Percentiles rank a stretch among this genome's conserved stretches.
These are phyloP conservation scores for Anacardium occidentale DNA, from an alignment of 345 rosid species.

Conservation along the genomic window DNA sequence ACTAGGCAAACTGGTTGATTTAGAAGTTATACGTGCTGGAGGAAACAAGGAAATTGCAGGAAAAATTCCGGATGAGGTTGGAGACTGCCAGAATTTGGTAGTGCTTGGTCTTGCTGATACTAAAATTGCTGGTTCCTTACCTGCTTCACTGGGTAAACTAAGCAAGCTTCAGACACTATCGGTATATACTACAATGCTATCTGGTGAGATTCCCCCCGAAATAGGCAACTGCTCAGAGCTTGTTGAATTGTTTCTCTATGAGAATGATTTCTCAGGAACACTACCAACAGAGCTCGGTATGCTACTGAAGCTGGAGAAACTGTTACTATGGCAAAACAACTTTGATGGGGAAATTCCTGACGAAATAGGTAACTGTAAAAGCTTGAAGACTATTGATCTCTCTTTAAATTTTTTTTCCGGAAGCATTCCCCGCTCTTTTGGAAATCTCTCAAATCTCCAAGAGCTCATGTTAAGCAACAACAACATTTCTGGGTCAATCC, in stretches of 20 bases:
- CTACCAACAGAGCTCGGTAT: slow-evolving; percentile 60
- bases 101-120: slow-evolving; percentile 80
- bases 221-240: slow-evolving; percentile 76
- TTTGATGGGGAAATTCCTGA: slow-evolving; percentile 66
- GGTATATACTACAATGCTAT: slow-evolving; percentile 60
- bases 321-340: slow-evolving; percentile 75
- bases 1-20: slow-evolving; percentile 52
- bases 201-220: slow-evolving; percentile 67
- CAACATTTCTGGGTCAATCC: slow-evolving; percentile 77
- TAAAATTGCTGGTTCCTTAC: slow-evolving; percentile 64
- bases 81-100: slow-evolving; percentile 55
- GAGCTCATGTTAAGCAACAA: slow-evolving; percentile 89
- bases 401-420: slow-evolving; percentile 79
- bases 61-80: slow-evolving; percentile 68
- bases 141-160: slow-evolving; percentile 66
- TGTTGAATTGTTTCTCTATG: slow-evolving; percentile 61
- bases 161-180: slow-evolving; percentile 61
- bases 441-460: slow-evolving; percentile 59
- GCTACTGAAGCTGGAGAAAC: slow-evolving; percentile 53
- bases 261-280: slow-evolving; percentile 66
- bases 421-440: slow-evolving; percentile 60
- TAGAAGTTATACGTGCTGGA: slow-evolving; percentile 67
- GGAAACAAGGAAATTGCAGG: slow-evolving; percentile 77
- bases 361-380: slow-evolving; percentile 73
- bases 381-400: slow-evolving; percentile 60